Base-by-base conservation (phyloP, 1,284 basidiomycete genomes). In the Coniophora puteana region DNA sequence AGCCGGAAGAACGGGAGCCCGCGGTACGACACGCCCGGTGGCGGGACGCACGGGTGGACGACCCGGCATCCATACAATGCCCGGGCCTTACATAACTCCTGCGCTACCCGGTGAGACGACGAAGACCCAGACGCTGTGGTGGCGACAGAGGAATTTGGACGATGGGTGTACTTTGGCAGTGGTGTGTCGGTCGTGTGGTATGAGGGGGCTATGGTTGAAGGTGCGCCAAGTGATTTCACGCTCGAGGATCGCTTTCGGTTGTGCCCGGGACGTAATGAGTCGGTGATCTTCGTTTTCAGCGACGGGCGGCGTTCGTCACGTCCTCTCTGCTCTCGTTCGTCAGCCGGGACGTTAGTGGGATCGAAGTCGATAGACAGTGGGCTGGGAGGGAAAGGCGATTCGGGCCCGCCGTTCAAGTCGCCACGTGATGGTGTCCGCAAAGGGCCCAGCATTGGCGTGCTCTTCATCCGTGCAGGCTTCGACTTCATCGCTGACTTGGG, bases 1-100 rank as follows among this genome's bases (percentile, higher is more conserved):
- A 90, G 68, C 12, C 67, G 72, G 57, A 88, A 83, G 68, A 90
- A 89, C 8, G 84, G 84, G 52, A 82, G 75, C 24, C 72, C 74
- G 50, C 77, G 78, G 51, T 88, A 89, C n/a, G 74, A 68, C 4
- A 82, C 76, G 6, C 74, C 71, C 0, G 61, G 53, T 0, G 82
- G 83, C 5, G 84, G 83, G 20, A 68, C 61, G 58, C 82, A 87
- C 10, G 74, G 69, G 49, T 85, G 83, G 17, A 87, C 68, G 11
- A 80, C 83, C 16, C 68, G 68, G 44, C 83, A 86, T 3, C 71
- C 55, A 58, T 88, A 89, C 44, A 82, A 67, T 16, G 74, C 66
- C 0, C 69, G 69, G 29, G 72, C 48, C 54, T 65, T 38, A 54
- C 66, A 69, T 59, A 75, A 50, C 57, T 68, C 41, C 55, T 68